Percentiles rank a stretch among this genome's conserved stretches.
These are phyloP conservation scores for Ogataea paraovalis DNA, from an alignment of 805 yeast species.

Conservation along the genomic window DNA sequence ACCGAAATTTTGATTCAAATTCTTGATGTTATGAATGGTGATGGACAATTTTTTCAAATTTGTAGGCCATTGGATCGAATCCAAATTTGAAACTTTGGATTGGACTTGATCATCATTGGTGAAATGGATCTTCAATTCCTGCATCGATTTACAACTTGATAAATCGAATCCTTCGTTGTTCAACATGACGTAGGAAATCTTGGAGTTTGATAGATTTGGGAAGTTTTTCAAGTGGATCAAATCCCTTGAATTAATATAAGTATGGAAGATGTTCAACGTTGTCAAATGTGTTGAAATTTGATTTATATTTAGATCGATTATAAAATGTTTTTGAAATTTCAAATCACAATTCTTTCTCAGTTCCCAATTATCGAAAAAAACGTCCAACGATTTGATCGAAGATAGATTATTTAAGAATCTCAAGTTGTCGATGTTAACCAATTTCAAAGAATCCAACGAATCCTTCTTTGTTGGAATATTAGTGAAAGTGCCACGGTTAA, in stretches of 20 bases:
- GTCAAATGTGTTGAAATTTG: slow-evolving; percentile 17
- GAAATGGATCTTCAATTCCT: slow-evolving; percentile 29
- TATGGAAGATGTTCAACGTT: slow-evolving; percentile 28
- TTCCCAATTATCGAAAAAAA: slow-evolving; percentile 31
- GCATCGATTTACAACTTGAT: slow-evolving; percentile 24
- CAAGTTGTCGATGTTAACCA: slow-evolving; percentile 29
- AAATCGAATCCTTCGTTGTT: slow-evolving; percentile 28
- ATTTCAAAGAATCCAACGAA: slow-evolving; percentile 23
- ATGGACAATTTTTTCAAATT: slow-evolving; percentile 26
- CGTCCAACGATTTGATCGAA: slow-evolving; percentile 24
- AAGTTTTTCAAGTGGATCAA: slow-evolving; percentile 22
- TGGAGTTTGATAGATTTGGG: slow-evolving; percentile 28
- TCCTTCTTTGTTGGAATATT: slow-evolving; percentile 20
- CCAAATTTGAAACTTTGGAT: slow-evolving; percentile 1
- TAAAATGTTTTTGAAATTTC: slow-evolving; percentile 22
- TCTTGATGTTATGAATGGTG: slow-evolving; percentile 29
- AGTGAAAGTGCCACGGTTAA: slow-evolving; percentile 27
- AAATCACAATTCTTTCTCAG: slow-evolving; percentile 25
- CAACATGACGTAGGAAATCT: slow-evolving; percentile 27
- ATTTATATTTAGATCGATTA: slow-evolving; percentile 20
- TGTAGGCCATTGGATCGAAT: slow-evolving; percentile 24
- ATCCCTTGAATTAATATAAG: slow-evolving; percentile 27
- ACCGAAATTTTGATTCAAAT: slow-evolving; percentile 25
- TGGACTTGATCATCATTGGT: slow-evolving; percentile 22
- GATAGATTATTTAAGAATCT: slow-evolving; percentile 24